Base-by-base conservation (phyloP, 306 rosid species). In the Sesbania bispinosa region DNA sequence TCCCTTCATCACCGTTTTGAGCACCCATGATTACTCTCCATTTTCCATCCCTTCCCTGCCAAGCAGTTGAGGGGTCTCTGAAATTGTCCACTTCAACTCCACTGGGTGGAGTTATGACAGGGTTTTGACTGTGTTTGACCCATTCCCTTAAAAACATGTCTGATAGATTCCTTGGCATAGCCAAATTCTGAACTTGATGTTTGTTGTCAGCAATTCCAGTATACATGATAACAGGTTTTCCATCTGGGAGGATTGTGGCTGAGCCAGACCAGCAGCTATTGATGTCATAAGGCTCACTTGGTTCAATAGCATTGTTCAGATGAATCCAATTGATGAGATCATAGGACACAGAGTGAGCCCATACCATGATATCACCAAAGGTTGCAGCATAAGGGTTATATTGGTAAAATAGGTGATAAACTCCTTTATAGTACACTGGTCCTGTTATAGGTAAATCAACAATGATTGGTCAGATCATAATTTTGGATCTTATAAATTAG, bases 61-160 rank as follows among this genome's bases (percentile, higher is more conserved):
- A 85, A 71, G 84, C 88, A 68, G 86, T 85, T 15, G 86, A 75
- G 4, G 88, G 88, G 76, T 85, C 88, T 74, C 88, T 75, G n/a
- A 85, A 85, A 65, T 78, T 69, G 32, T 11, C 11, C 21, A 67
- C 72, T 5, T 77, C 85, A 61, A 42, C 75, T 4, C 65, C 80
- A 55, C 24, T 43, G 2, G 67, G 69, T n/a, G 86, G 80, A 29
- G 74, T 50, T 43, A 85, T 63, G 1, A 81, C 58, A 24, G 88
- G 86, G 10, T 85, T 81, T 3, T 53, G 67, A 67, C 75, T 30
- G 18, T 65, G 24, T 71, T 84, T 84, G 27, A 77, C 54, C 88
- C 88, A 81, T 36, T 81, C 88, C 54, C 59, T 78, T 14, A 78
- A 46, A 16, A 84, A 63, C 0, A 80, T 84, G 63, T 84, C 88